Evolutionary conservation across 495 filamentous ascomycete species (phyloP), one percentile per base, ranked within the genome.

Genomic region (Annulohypoxylon bovei): DNA sequence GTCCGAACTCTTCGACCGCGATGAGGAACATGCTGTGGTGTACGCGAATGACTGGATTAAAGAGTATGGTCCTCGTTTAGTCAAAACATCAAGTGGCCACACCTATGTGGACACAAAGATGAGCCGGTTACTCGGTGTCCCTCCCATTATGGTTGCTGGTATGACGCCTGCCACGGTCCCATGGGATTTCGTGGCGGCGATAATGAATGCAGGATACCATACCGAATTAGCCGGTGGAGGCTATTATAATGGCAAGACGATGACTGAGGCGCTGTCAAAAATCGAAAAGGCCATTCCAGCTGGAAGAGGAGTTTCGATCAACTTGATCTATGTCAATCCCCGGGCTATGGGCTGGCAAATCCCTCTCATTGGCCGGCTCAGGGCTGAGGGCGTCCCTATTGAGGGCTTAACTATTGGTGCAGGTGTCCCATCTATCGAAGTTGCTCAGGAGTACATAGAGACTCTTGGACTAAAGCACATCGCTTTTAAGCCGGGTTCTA

Each of bases 31-130:
- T 69, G 93, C 95, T 1, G 92, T 99, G 68, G 96, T 93, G 78
- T 98, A 91, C 78, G 95, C 96, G 27, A 89, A 93, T n/a, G 93
- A 99, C 78, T 99, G 95, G 95, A 94, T 98, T 44, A 95, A 95
- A 78, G 93, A 98, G 76, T 91, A 95, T 76, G 93, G 95, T 16
- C 95, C 95, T 2, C 89, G 88, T 54, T 86, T 99, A 42, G 88
- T 94, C 70, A 93, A 92, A 82, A 97, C 93, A 20, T 93, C 93
- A 6, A 85, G 85, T 50, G 95, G 95, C 22, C 87, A 91, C 75
- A 96, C 91, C 0, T 97, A 91, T 62, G 95, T 99, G 27, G 94
- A 98, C 80, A 99, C 95, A 42, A 97, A 97, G 86, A 97, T 99
- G 92, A 97, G 93, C 81, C 86, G 94, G 71, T 83, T 97, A 20